Evolutionary conservation across 495 filamentous ascomycete genomes (phyloP).

Genomic region (Aspergillus olivimuriae): DNA sequence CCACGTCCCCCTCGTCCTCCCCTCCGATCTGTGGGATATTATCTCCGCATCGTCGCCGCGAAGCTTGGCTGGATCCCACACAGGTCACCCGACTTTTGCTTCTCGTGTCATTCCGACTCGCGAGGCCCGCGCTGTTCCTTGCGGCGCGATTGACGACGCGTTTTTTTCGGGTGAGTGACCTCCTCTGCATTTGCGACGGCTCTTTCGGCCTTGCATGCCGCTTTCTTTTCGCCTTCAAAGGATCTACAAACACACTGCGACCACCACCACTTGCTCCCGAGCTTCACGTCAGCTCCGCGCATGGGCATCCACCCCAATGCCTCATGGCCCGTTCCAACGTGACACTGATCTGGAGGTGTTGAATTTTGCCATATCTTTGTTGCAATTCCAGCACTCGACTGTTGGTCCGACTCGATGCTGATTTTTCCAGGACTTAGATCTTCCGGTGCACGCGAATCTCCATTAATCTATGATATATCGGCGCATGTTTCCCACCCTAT

Average conservation of each 20-base stretch:
- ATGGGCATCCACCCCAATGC: too few species aligned
- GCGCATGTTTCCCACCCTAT: conserved; percentile 17
- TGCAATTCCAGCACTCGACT: too few species aligned
- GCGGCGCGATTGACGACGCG: conserved; percentile 22
- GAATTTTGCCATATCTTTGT: too few species aligned
- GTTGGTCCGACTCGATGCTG: too few species aligned
- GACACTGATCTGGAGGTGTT: too few species aligned
- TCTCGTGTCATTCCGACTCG: conserved; percentile 5
- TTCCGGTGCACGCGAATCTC: neutral
- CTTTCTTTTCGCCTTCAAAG: neutral
- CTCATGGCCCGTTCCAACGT: too few species aligned
- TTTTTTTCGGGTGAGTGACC: conserved; percentile 20
- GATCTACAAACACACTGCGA: neutral
- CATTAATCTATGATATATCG: conserved; percentile 23
- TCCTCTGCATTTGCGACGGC: too few species aligned
- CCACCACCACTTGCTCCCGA: neutral
- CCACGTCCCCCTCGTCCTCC: conserved; percentile 17
- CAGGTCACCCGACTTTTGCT: conserved; percentile 5
- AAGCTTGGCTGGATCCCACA: conserved; percentile 1
- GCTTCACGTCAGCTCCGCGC: neutral
- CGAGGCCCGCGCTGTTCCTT: conserved; percentile 6
- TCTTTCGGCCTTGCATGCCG: too few species aligned
- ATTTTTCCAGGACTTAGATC: neutral
- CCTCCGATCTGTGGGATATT: conserved; percentile 3
- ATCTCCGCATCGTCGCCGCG: conserved; percentile 5